phyloP scores from a whole-genome alignment of 179 eudicot genomes.

The Spergularia azorica region DNA sequence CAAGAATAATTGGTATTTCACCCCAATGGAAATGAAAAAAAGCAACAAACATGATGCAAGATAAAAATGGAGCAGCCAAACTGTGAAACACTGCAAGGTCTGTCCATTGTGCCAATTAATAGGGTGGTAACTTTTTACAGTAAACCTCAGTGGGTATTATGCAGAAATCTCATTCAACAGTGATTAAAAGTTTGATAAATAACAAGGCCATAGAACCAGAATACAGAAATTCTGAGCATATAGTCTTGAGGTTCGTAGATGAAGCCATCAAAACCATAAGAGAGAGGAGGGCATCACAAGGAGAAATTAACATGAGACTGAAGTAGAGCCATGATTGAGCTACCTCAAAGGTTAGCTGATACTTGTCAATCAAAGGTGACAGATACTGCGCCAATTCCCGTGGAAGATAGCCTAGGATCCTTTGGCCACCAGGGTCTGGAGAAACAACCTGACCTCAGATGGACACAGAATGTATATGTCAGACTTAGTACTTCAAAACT shows the following conservation, averaged over 20 bases:
- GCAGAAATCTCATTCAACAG: no score
- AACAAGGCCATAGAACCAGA: no score
- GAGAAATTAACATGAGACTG: neutral
- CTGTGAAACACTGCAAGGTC: no score
- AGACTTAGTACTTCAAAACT: conserved; percentile 6
- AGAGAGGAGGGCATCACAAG: neutral
- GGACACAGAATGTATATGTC: conserved; percentile 23
- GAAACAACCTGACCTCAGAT: conserved; percentile 60
- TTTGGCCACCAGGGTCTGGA: conserved; percentile 44
- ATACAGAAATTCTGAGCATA: neutral
- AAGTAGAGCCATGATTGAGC: neutral
- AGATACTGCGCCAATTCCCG: conserved; percentile 69
- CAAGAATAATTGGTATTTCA: no score
- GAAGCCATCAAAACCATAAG: neutral
- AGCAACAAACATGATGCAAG: neutral
- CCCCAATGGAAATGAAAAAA: no score
- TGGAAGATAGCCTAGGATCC: conserved; percentile 72
- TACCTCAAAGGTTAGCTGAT: conserved; percentile 71
- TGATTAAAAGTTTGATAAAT: no score
- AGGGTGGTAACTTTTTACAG: neutral
- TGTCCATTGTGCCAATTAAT: neutral
- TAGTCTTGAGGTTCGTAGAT: neutral
- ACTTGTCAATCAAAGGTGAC: conserved; percentile 78
- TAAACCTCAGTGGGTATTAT: no score
- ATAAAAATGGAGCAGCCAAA: conserved; percentile 9